A percentile compares a stretch with the other conserved stretches of the same genome.
phyloP scores from a whole-genome alignment of 352 stramenopile genomes.

The Pythium vanterpoolii region DNA sequence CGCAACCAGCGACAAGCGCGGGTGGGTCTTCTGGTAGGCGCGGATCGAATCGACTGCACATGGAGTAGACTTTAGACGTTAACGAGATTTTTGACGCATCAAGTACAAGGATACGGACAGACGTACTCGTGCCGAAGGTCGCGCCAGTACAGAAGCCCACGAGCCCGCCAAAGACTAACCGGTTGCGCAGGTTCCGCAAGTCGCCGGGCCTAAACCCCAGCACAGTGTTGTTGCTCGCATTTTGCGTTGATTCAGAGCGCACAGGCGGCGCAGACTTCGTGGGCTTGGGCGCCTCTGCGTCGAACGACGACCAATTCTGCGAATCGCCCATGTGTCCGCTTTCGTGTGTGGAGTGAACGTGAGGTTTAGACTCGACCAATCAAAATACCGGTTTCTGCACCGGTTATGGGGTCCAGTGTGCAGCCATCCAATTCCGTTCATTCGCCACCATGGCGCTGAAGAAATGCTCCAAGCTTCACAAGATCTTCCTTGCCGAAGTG shows the following conservation, averaged over 20 bases:
- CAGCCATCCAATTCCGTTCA: background rate
- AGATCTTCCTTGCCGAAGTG: slow-evolving; percentile 61
- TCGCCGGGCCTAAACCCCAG: slow-evolving; percentile 30
- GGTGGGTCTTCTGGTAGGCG: slow-evolving; percentile 56
- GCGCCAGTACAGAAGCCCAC: slow-evolving; percentile 77
- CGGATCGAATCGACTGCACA: slow-evolving; percentile 63
- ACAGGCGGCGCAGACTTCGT: slow-evolving; percentile 2
- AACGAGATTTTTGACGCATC: background rate
- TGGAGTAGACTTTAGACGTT: background rate
- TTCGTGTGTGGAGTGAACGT: background rate
- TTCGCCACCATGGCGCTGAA: slow-evolving; percentile 41
- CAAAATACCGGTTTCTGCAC: slow-evolving; percentile 12
- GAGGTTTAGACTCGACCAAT: background rate
- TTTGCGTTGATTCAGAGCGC: background rate
- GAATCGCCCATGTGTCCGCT: slow-evolving; percentile 53
- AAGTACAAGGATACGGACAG: background rate
- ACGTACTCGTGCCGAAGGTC: slow-evolving; percentile 73
- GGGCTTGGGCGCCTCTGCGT: slow-evolving; percentile 28
- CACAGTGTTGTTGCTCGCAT: background rate
- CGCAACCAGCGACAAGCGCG: slow-evolving; percentile 39
- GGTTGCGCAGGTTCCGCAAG: slow-evolving; percentile 57
- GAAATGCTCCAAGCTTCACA: slow-evolving; percentile 63
- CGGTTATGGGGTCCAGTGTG: slow-evolving; percentile 1
- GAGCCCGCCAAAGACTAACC: slow-evolving; percentile 71
- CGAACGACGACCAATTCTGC: slow-evolving; percentile 82